Conservation (phyloP, 352 stramenopile species). For the Pilasporangium apinafurcum region DNA sequence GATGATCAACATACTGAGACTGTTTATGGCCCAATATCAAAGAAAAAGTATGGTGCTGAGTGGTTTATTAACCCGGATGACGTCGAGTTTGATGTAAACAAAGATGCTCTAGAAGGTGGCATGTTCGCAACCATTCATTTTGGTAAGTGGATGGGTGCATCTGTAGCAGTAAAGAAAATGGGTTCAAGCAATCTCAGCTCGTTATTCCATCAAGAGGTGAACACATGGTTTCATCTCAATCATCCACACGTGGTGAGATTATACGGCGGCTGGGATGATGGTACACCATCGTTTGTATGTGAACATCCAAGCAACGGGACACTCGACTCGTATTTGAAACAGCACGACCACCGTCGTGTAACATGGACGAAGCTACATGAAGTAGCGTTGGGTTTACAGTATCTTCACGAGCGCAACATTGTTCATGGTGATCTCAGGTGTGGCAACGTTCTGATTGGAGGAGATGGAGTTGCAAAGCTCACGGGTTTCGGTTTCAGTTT, state of each 20-base stretch:
- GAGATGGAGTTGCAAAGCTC: conserved; percentile 1
- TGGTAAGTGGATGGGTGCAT: neutral
- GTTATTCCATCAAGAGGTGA: conserved; percentile 10
- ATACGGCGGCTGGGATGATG: conserved; percentile 15
- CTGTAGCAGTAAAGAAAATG: conserved; percentile 2
- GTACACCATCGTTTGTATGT: conserved; percentile 4
- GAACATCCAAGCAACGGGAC: conserved; percentile 3
- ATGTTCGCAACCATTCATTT: too few relatives aligned
- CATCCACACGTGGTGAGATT: conserved; percentile 14
- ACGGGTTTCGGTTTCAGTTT: conserved; percentile 7
- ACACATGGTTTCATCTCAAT: conserved; percentile 8
- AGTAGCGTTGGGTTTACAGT: neutral
- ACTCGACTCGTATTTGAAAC: conserved; percentile 1
- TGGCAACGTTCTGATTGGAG: neutral
- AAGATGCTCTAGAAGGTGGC: too few relatives aligned
- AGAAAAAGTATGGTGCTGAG: too few relatives aligned
- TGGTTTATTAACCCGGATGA: too few relatives aligned
- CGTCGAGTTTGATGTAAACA: too few relatives aligned
- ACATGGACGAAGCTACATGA: conserved; percentile 1
- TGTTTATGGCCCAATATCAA: too few relatives aligned
- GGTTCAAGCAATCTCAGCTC: too few relatives aligned
- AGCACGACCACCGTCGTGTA: too few relatives aligned
- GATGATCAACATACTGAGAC: too few relatives aligned
- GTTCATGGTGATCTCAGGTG: conserved; percentile 3
- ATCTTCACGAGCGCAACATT: neutral